Conservation (phyloP, 139 green algal genomes). For the Dunaliella primolecta region DNA sequence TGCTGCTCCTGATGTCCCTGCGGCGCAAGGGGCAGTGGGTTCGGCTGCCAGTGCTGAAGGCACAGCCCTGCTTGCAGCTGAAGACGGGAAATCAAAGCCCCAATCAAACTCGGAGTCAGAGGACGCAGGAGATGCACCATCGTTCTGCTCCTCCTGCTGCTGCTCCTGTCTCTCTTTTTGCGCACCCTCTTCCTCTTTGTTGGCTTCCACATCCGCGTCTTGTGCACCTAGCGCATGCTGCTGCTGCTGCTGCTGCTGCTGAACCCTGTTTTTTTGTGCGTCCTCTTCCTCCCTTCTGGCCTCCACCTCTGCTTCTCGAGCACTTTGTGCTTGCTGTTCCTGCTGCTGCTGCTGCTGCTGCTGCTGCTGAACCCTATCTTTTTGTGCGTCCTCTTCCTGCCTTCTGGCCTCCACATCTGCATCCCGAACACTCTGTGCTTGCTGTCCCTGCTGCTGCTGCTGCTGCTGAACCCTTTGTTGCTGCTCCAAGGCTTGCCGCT, state of each 20-base stretch:
- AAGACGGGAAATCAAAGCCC: too few species aligned
- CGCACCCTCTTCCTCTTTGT: background rate
- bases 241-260: background rate
- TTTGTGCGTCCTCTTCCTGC: background rate
- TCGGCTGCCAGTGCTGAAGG: too few species aligned
- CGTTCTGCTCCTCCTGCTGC: background rate
- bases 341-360: background rate
- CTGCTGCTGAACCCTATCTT: background rate
- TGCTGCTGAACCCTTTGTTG: background rate
- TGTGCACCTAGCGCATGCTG: background rate
- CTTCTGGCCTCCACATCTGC: background rate
- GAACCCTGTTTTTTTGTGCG: background rate
- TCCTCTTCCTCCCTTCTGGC: background rate
- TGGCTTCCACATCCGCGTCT: background rate
- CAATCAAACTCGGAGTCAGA: too few species aligned
- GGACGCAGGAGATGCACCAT: too few species aligned
- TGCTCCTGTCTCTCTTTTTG: background rate
- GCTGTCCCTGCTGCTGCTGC: background rate
- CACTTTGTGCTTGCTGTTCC: background rate
- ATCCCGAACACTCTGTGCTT: background rate
- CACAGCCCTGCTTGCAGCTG: too few species aligned
- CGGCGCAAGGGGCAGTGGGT: too few species aligned
- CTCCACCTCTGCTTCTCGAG: background rate
- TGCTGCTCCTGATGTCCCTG: background rate
- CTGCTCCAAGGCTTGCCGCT: background rate